These are phyloP conservation scores for Clarireedia paspali DNA, from an alignment of 2,329 filamentous ascomycete species.

Conservation along the genomic window DNA sequence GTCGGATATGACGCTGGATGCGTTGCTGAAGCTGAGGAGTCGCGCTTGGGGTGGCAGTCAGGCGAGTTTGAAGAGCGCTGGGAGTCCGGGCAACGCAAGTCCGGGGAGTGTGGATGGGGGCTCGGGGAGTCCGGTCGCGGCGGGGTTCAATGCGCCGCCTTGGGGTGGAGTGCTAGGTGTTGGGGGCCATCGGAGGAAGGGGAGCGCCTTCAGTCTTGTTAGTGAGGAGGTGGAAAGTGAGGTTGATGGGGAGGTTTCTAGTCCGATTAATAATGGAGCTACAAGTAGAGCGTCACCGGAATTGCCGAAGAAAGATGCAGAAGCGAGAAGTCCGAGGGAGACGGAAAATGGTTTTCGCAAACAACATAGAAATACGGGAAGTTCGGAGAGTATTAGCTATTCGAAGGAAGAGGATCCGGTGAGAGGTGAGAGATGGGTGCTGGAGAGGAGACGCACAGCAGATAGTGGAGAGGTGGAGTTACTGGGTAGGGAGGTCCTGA, in stretches of 20 bases:
- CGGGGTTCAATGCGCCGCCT: too few relatives aligned
- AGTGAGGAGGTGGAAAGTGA: conserved; percentile 9
- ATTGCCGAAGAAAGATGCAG: conserved; percentile 4
- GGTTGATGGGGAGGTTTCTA: background rate
- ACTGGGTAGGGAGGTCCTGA: conserved; percentile 50
- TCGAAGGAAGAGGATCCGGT: conserved; percentile 52
- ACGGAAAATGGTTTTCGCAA: conserved; percentile 14
- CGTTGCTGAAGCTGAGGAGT: conserved; percentile 61
- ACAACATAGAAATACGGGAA: conserved; percentile 44
- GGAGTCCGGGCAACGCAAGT: conserved; percentile 32
- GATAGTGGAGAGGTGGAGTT: conserved; percentile 59
- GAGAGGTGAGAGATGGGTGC: conserved; percentile 52
- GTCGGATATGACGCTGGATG: conserved; percentile 62
- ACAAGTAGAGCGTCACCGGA: background rate
- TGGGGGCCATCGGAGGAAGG: conserved; percentile 4
- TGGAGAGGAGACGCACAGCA: conserved; percentile 59
- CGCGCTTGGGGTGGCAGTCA: conserved; percentile 78
- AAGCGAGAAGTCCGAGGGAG: conserved; percentile 14
- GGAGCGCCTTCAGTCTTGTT: conserved; percentile 5
- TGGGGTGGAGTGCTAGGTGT: conserved; percentile 3
- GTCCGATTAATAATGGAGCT: conserved; percentile 30
- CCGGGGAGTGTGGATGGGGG: conserved; percentile 17
- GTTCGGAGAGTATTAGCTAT: conserved; percentile 64
- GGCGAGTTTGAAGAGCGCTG: conserved; percentile 53
- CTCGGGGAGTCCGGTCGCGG: conserved; percentile 19